Evolutionary conservation across 345 rosid genomes (phyloP).

Genomic region (Erodium maritimum): DNA sequence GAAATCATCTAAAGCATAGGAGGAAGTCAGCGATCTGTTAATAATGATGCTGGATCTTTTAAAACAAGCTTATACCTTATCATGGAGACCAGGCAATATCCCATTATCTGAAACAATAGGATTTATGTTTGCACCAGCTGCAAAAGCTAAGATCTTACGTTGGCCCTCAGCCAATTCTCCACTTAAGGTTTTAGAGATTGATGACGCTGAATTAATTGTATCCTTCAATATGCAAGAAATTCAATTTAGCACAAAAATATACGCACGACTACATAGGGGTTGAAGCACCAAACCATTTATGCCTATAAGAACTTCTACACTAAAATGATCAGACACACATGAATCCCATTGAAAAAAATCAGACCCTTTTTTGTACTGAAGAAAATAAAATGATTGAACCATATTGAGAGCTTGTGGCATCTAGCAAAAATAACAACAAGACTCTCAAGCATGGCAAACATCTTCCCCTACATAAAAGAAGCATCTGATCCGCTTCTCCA

Average conservation of each 20-base stretch:
- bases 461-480: neutral
- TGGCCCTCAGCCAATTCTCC: slow-evolving; percentile 62
- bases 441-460: neutral
- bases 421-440: neutral
- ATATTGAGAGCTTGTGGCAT: neutral
- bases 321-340: no score
- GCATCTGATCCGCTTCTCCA: neutral
- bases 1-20: neutral
- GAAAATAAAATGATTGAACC: neutral
- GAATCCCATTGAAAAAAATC: no score
- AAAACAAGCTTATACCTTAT: slow-evolving; percentile 25
- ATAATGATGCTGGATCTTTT: no score
- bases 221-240: slow-evolving; percentile 27
- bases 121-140: slow-evolving; percentile 46
- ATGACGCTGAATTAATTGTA: slow-evolving; percentile 47
- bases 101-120: slow-evolving; percentile 45
- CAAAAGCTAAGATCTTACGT: slow-evolving; percentile 50
- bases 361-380: neutral
- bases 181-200: slow-evolving; percentile 44
- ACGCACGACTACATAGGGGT: no score
- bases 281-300: no score
- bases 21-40: neutral
- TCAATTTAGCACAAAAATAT: no score
- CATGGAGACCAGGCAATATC: slow-evolving; percentile 40
- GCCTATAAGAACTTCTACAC: no score